Conservation (phyloP, 1,139 yeast genomes). For the Kodamaea sp. region DNA sequence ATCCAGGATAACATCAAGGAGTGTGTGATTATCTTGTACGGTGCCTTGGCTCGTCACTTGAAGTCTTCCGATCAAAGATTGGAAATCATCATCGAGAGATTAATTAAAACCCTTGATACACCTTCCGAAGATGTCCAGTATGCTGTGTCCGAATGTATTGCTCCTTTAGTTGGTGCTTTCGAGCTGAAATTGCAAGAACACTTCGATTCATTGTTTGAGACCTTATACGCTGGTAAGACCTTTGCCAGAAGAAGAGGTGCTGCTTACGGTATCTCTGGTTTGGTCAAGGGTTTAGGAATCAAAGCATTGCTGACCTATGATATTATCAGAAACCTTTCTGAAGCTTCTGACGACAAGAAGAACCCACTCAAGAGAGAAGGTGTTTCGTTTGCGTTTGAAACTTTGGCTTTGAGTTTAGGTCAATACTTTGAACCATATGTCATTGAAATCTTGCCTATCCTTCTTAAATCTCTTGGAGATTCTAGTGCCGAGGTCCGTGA, state of each 20-base stretch:
- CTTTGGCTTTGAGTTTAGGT: conserved; percentile 75
- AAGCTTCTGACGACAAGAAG: conserved; percentile 86
- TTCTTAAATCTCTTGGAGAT: conserved; percentile 84
- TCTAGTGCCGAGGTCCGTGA: conserved; percentile 79
- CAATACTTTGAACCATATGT: conserved; percentile 90
- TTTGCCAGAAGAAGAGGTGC: conserved; percentile 81
- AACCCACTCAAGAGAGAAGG: conserved; percentile 79
- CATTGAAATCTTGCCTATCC: conserved; percentile 79
- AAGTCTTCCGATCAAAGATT: conserved; percentile 64
- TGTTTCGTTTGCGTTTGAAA: conserved; percentile 84
- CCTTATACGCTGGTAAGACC: conserved; percentile 53
- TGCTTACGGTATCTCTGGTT: conserved; percentile 93
- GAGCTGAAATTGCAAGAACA: conserved; percentile 50
- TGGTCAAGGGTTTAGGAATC: conserved; percentile 88
- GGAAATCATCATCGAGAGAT: conserved; percentile 61
- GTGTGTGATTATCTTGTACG: conserved; percentile 81
- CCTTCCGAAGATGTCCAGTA: conserved; percentile 88
- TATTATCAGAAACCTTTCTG: conserved; percentile 72
- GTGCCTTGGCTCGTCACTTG: conserved; percentile 84
- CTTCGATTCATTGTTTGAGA: conserved; percentile 58
- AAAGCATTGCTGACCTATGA: conserved; percentile 73
- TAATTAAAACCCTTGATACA: conserved; percentile 74
- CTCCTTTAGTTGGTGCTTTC: conserved; percentile 73
- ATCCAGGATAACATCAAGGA: conserved; percentile 70
- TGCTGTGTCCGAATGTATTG: conserved; percentile 82